phyloP scores from a whole-genome alignment of 2,329 filamentous ascomycete species.

The Xylariaceae sp. region DNA sequence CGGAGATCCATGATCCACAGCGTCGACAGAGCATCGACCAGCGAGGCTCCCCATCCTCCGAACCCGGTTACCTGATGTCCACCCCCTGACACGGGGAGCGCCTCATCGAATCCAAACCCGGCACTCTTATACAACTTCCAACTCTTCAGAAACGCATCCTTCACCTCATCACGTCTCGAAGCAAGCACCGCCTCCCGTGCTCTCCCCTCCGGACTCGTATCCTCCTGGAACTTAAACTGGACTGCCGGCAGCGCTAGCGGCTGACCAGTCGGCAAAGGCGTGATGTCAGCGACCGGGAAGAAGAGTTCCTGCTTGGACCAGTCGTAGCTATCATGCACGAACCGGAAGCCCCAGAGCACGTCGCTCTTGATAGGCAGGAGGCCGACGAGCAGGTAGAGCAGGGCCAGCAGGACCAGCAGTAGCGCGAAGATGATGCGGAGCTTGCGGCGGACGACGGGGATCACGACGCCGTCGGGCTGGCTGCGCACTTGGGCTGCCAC shows the following conservation, averaged over 20 bases:
- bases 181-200: constrained; percentile 27
- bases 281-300: constrained; percentile 26
- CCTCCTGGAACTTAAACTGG: constrained; percentile 27
- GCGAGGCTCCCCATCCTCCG: constrained; percentile 46
- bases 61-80: constrained; percentile 27
- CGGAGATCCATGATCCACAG: constrained; percentile 57
- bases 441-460: constrained; percentile 26
- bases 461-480: constrained; percentile 24
- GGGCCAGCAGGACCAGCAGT: constrained; percentile 12
- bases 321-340: constrained; percentile 28
- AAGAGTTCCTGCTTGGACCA: constrained; percentile 28
- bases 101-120: constrained; percentile 29
- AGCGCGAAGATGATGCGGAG: constrained; percentile 21
- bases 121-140: constrained; percentile 46
- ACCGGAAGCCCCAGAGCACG: constrained; percentile 27
- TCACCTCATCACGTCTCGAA: constrained; percentile 36
- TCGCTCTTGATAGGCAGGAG: constrained; percentile 26
- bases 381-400: constrained; percentile 28
- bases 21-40: constrained; percentile 57
- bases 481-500: constrained; percentile 27
- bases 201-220: constrained; percentile 24
- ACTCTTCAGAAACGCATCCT: constrained; percentile 39
- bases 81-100: constrained; percentile 29
- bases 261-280: constrained; percentile 26
- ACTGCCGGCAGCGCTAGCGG: constrained; percentile 26